phyloP scores from a whole-genome alignment of 306 rosid genomes.

The Cotoneaster glaucophyllus region DNA sequence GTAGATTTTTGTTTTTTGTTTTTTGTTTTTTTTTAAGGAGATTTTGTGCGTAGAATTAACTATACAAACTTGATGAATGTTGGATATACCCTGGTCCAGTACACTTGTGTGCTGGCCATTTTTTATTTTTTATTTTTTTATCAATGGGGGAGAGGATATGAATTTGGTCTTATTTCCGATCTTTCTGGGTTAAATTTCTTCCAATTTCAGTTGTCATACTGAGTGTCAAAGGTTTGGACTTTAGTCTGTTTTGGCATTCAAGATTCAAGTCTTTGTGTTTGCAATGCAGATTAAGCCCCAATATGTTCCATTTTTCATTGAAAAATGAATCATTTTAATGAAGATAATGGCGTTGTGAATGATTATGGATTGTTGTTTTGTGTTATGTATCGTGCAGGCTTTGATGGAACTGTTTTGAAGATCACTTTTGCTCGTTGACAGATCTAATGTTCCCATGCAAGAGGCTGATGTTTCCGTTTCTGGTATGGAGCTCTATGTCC shows the following conservation, averaged over 20 bases:
- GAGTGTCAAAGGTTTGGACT: not conserved
- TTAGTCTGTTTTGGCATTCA: not conserved
- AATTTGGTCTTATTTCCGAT: not conserved
- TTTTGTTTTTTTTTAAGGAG: not conserved
- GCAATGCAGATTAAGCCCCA: not conserved
- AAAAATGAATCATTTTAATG: not conserved
- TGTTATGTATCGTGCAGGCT: slow-evolving; percentile 18
- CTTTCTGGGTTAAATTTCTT: not conserved
- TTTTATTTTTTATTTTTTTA: not conserved
- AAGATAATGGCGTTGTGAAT: not conserved
- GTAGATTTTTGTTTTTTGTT: not conserved
- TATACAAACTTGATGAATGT: not conserved
- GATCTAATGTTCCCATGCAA: slow-evolving; percentile 19
- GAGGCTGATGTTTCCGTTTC: slow-evolving; percentile 23
- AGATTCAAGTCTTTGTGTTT: not conserved
- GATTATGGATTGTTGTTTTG: not conserved
- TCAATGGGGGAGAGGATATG: not conserved
- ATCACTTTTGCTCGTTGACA: slow-evolving; percentile 17
- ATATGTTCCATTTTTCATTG: not conserved
- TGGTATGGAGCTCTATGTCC: slow-evolving; percentile 1
- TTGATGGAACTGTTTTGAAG: slow-evolving; percentile 27
- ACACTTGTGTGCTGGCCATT: not conserved
- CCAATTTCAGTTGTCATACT: no score
- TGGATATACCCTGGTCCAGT: not conserved
- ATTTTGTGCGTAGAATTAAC: not conserved